Base-by-base conservation (phyloP, 352 stramenopile species). In the Globisporangium yorkense region DNA sequence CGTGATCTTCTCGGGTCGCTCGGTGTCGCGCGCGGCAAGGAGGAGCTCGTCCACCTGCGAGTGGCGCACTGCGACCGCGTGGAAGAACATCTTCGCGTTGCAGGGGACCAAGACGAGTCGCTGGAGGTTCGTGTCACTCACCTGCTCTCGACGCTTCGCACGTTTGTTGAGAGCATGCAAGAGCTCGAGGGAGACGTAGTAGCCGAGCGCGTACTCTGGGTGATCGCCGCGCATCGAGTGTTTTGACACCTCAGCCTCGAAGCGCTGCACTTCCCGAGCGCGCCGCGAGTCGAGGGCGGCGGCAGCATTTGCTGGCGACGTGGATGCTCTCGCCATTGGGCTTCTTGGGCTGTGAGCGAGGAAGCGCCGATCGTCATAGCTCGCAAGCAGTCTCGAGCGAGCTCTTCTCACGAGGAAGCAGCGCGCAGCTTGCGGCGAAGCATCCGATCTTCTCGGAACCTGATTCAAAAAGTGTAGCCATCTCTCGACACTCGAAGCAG, bases 61-160 rank as follows among this genome's bases (percentile, higher is more conserved):
- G 37, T 61, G 55, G 2, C 35, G 44, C 47, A 16, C 16, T 21
- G 29, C 8, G 46, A 8, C 37, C 27, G 50, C 46, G 45, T 61
- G 46, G 41, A 47, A 47, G 15, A 61, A 54, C 21, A 61, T 39
- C 10, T 48, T 48, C 6, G 35, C 55, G 46, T 61, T 61, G 27
- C 55, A 33, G 10, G 16, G 7, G 10, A 37, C 21, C 37, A 35
- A 37, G 1, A 55, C 35, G 12, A 55, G 20, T 4, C 35, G 9
- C n/a, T 41, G 24, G 9, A 61, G 55, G 21, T 27, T 10, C 10
- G 2, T 48, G 20, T n/a, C 33, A 7, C 2, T 31, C 21, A 61
- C 35, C 27, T 47, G 55, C 8, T 53, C 37, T 5, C 15, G 20
- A 1, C 12, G 16, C 9, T 43, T 24, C 15, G 20, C 13, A 24